These are phyloP conservation scores for Lipomyces lipofer DNA, from an alignment of 805 yeast species.

Conservation along the genomic window DNA sequence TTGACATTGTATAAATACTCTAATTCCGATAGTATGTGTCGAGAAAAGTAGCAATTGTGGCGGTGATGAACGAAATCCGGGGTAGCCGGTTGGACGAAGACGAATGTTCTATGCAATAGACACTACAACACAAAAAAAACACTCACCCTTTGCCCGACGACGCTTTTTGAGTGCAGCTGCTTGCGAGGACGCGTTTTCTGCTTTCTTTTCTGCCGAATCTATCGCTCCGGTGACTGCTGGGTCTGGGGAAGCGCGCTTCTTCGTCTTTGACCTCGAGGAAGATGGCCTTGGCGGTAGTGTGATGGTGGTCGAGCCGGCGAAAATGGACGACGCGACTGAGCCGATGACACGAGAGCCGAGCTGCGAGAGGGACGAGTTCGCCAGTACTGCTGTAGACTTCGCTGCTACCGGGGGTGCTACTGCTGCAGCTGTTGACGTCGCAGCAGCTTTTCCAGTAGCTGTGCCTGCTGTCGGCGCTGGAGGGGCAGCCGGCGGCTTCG, in stretches of 20 bases:
- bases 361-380: conserved; percentile 6
- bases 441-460: neutral
- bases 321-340: conserved; percentile 31
- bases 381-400: neutral
- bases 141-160: conserved; percentile 28
- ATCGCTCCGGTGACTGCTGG: conserved; percentile 14
- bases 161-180: conserved; percentile 24
- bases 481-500: conserved; percentile 23
- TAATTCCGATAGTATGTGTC: too few species aligned
- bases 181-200: neutral
- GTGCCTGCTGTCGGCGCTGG: conserved; percentile 10
- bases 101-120: too few species aligned
- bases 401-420: neutral
- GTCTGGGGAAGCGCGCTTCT: conserved; percentile 32
- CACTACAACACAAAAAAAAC: too few species aligned
- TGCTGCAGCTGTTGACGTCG: neutral
- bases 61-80: too few species aligned
- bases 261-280: conserved; percentile 28
- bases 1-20: too few species aligned
- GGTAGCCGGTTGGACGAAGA: too few species aligned
- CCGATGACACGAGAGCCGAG: conserved; percentile 27
- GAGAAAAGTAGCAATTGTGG: too few species aligned
- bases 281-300: conserved; percentile 32
- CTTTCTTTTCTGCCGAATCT: conserved; percentile 3
- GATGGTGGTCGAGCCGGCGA: conserved; percentile 30